A percentile compares a stretch with the other conserved stretches of the same genome.
phyloP scores from a whole-genome alignment of 2,329 filamentous ascomycete species.

The Beauveria sp. region DNA sequence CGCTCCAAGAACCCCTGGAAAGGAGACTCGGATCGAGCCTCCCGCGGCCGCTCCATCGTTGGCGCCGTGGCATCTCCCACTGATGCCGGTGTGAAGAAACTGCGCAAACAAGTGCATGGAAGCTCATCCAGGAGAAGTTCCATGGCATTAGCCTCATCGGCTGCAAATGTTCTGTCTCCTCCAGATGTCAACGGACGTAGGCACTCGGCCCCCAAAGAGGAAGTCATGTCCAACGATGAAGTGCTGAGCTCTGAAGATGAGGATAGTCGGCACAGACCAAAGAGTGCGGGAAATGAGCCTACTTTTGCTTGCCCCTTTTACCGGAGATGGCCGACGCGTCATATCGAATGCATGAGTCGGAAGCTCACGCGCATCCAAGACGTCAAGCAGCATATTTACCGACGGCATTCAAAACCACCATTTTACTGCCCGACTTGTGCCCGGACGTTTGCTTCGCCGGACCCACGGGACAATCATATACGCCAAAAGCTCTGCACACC shows the following conservation, averaged over 20 bases:
- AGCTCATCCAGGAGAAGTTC: not conserved
- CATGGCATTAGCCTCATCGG: not conserved
- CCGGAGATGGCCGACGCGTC: constrained; percentile 10
- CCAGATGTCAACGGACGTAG: not conserved
- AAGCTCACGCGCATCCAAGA: constrained; percentile 16
- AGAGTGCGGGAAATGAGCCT: not conserved
- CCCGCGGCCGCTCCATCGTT: not conserved
- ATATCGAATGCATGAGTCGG: constrained; percentile 14
- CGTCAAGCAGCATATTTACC: constrained; percentile 16
- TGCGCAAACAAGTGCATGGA: not conserved
- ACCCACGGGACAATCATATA: constrained; percentile 11
- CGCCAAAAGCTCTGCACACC: not conserved
- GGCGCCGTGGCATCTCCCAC: not conserved
- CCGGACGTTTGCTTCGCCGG: not conserved
- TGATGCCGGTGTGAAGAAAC: not conserved
- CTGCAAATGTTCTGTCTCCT: not conserved
- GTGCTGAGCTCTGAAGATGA: constrained; percentile 3
- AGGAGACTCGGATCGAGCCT: not conserved
- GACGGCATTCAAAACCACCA: constrained; percentile 9
- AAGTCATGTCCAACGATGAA: not conserved
- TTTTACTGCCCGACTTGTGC: constrained; percentile 14
- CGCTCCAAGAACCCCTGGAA: constrained; percentile 2
- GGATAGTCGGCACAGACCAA: constrained; percentile 6
- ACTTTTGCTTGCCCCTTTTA: constrained; percentile 16
- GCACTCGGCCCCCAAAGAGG: not conserved